Evolutionary conservation across 202 grass and related monocot species (phyloP).

Genomic region (Panicum hallii): DNA sequence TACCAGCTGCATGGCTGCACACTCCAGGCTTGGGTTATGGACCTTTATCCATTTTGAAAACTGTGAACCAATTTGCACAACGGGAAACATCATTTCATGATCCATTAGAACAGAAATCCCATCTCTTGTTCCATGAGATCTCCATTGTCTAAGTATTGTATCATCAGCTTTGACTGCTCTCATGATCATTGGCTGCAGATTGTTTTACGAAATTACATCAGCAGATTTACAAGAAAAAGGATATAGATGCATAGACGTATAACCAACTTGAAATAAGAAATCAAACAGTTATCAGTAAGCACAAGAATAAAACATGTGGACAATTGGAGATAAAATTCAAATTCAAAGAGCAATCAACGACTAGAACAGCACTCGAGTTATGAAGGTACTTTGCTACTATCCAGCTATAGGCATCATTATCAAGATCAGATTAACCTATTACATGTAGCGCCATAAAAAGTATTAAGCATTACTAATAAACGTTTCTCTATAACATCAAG

Average conservation of each 20-base stretch:
- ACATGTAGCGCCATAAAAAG: background rate
- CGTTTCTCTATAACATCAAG: background rate
- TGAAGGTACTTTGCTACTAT: slow-evolving; percentile 13
- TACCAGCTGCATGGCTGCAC: slow-evolving; percentile 72
- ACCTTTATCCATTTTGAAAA: slow-evolving; percentile 75
- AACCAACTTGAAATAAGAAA: slow-evolving; percentile 37
- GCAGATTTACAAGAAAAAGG: slow-evolving; percentile 43
- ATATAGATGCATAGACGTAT: slow-evolving; percentile 22
- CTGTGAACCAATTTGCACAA: slow-evolving; percentile 86
- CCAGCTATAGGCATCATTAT: slow-evolving; percentile 22
- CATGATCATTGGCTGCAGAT: slow-evolving; percentile 57
- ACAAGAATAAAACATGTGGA: background rate
- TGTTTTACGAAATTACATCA: slow-evolving; percentile 41
- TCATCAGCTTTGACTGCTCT: slow-evolving; percentile 65
- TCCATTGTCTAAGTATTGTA: slow-evolving; percentile 74
- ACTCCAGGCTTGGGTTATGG: slow-evolving; percentile 70
- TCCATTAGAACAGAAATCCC: slow-evolving; percentile 70
- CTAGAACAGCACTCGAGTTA: slow-evolving; percentile 16
- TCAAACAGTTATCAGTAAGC: background rate
- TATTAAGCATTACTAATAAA: background rate
- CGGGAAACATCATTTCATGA: slow-evolving; percentile 67
- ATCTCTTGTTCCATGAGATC: slow-evolving; percentile 66
- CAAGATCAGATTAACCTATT: background rate
- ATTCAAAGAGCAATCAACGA: background rate
- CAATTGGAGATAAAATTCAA: slow-evolving; percentile 6